phyloP scores from a whole-genome alignment of 495 filamentous ascomycete genomes.

The Immersiella caudata region DNA sequence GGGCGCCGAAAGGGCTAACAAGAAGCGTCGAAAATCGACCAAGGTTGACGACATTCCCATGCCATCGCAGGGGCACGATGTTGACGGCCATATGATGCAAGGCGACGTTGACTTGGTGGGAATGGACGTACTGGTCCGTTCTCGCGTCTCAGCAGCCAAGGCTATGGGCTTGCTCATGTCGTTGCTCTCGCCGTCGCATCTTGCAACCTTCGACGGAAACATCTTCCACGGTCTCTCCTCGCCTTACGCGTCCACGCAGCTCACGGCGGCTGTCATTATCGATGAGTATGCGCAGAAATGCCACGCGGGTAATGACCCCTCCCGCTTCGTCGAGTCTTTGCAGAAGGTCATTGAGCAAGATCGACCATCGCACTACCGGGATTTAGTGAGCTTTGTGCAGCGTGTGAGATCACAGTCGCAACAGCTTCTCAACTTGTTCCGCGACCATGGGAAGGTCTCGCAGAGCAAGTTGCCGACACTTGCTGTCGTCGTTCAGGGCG shows the following conservation, averaged over 20 bases:
- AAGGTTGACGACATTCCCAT: slow-evolving; percentile 73
- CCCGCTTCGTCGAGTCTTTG: slow-evolving; percentile 59
- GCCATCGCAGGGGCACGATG: slow-evolving; percentile 74
- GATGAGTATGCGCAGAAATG: slow-evolving; percentile 80
- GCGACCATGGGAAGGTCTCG: slow-evolving; percentile 79
- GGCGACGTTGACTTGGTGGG: slow-evolving; percentile 95
- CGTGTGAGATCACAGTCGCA: slow-evolving; percentile 88
- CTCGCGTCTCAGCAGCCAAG: slow-evolving; percentile 79
- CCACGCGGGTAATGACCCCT: slow-evolving; percentile 39
- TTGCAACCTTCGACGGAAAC: slow-evolving; percentile 56
- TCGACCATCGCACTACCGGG: slow-evolving; percentile 78
- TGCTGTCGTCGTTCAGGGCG: slow-evolving; percentile 90
- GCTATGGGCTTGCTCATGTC: slow-evolving; percentile 80
- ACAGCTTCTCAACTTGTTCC: slow-evolving; percentile 84
- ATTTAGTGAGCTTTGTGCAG: slow-evolving; percentile 84
- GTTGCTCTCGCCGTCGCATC: slow-evolving; percentile 52
- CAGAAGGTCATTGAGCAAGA: slow-evolving; percentile 76
- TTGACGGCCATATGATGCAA: slow-evolving; percentile 96
- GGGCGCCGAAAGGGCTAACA: slow-evolving; percentile 51
- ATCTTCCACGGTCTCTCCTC: slow-evolving; percentile 69
- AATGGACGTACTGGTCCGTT: slow-evolving; percentile 81
- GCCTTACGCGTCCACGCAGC: slow-evolving; percentile 79
- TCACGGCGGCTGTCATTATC: slow-evolving; percentile 78
- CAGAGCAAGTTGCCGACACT: slow-evolving; percentile 72
- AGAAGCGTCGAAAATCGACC: slow-evolving; percentile 79